These are phyloP conservation scores for Ascochyta viciae-villosae DNA, from an alignment of 2,329 filamentous ascomycete species.

Conservation along the genomic window DNA sequence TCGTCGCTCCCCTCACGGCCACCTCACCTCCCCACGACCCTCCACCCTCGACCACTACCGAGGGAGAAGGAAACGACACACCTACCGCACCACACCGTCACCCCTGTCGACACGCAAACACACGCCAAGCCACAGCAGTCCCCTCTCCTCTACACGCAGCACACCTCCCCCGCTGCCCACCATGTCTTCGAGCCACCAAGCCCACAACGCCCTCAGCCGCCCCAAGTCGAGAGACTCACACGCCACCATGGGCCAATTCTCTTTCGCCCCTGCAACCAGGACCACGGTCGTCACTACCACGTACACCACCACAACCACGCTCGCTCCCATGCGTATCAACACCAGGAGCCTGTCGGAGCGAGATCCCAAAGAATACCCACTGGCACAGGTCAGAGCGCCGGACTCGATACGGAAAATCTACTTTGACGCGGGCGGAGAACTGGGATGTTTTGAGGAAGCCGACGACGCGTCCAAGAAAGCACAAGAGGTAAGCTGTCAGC, in stretches of 20 bases:
- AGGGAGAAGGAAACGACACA: slow-evolving; percentile 4
- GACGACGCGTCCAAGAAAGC: slow-evolving; percentile 63
- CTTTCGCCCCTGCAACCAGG: slow-evolving; percentile 68
- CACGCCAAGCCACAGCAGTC: neutral
- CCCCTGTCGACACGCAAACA: neutral
- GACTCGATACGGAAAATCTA: slow-evolving; percentile 77
- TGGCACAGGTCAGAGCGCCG: slow-evolving; percentile 84
- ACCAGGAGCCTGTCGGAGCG: slow-evolving; percentile 75
- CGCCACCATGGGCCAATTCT: slow-evolving; percentile 64
- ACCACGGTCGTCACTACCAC: slow-evolving; percentile 84
- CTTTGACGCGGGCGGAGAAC: slow-evolving; percentile 70
- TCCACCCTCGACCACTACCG: neutral
- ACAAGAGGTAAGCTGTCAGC: slow-evolving; percentile 57
- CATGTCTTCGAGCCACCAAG: slow-evolving; percentile 40
- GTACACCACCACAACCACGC: slow-evolving; percentile 81
- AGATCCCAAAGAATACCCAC: slow-evolving; percentile 87
- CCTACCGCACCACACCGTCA: neutral
- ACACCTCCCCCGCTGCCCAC: slow-evolving; percentile 17
- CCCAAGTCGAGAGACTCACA: slow-evolving; percentile 42
- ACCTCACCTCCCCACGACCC: neutral
- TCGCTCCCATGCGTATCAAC: slow-evolving; percentile 82
- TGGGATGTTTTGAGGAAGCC: slow-evolving; percentile 68
- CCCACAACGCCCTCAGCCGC: slow-evolving; percentile 33
- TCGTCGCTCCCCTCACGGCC: neutral
- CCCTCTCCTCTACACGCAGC: neutral